Conservation (phyloP, 1,284 basidiomycete genomes). For the Sporisorium graminicola region DNA sequence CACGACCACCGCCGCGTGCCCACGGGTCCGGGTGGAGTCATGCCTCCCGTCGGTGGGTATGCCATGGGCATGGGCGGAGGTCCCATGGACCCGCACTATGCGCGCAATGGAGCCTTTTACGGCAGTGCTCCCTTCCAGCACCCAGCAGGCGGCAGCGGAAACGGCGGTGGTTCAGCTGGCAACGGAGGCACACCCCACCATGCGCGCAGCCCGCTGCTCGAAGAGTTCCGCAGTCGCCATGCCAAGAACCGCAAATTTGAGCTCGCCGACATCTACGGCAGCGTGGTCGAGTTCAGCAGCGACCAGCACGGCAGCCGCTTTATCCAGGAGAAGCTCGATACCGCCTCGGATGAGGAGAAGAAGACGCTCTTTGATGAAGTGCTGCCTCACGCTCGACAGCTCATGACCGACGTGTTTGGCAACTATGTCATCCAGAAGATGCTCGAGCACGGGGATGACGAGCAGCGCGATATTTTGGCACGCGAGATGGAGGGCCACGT, state of each 20-base stretch:
- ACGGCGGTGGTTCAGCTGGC: constrained; percentile 1
- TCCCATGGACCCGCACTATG: constrained; percentile 29
- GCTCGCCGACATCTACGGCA: constrained; percentile 83
- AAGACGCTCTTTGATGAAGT: constrained; percentile 87
- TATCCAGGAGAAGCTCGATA: constrained; percentile 68
- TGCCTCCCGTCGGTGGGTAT: constrained; percentile 36
- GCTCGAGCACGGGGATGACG: constrained; percentile 86
- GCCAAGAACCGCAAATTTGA: constrained; percentile 60
- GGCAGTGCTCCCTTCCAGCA: constrained; percentile 18
- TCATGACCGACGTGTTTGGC: constrained; percentile 95
- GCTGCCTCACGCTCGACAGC: constrained; percentile 80
- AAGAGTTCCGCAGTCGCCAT: constrained; percentile 57
- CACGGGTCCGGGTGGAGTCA: constrained; percentile 46
- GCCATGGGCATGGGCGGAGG: constrained; percentile 10
- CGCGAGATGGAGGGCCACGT: constrained; percentile 84
- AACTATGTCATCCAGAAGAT: constrained; percentile 96
- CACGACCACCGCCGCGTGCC: constrained; percentile 49
- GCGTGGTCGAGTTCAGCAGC: constrained; percentile 89
- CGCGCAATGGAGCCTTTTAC: constrained; percentile 20
- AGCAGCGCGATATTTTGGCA: constrained; percentile 77
- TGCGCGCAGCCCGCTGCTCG: constrained; percentile 50
- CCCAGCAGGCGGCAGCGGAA: constrained; percentile 2
- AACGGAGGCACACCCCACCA: neutral
- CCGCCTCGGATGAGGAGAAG: constrained; percentile 77
- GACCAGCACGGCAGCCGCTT: constrained; percentile 89